These are phyloP conservation scores for Akebia trifoliata DNA, from an alignment of 164 flowering plant species.

Conservation along the genomic window DNA sequence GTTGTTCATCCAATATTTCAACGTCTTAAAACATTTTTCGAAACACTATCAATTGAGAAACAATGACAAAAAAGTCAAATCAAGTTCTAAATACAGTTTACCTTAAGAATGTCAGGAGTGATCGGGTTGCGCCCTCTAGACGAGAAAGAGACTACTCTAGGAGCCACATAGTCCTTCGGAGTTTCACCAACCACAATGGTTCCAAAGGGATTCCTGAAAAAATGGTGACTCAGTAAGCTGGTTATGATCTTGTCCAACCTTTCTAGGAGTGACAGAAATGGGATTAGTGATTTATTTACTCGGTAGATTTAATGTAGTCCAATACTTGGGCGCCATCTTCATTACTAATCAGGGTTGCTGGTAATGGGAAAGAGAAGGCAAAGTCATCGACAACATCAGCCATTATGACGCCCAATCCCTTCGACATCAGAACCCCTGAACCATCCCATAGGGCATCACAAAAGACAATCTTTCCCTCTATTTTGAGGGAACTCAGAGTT, in stretches of 20 bases:
- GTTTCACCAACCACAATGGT: constrained; percentile 18
- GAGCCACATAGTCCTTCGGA: constrained; percentile 12
- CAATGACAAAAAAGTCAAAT: neutral
- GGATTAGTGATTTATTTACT: constrained; percentile 7
- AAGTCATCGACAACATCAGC: neutral
- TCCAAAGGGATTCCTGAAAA: constrained; percentile 15
- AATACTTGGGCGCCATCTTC: constrained; percentile 9
- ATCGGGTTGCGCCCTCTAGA: constrained; percentile 19
- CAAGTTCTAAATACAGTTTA: neutral
- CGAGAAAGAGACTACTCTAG: constrained; percentile 16
- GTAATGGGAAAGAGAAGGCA: constrained; percentile 14
- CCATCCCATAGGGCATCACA: constrained; percentile 22
- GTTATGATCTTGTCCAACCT: neutral
- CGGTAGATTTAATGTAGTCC: constrained; percentile 12
- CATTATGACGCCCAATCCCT: constrained; percentile 21
- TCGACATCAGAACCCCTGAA: constrained; percentile 8
- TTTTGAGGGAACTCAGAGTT: constrained; percentile 9
- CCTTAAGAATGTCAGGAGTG: constrained; percentile 20
- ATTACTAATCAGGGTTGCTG: constrained; percentile 3
- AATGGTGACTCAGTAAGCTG: neutral
- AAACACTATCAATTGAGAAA: neutral
- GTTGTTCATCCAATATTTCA: neutral
- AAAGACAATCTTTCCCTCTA: constrained; percentile 24
- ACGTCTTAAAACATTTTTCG: neutral
- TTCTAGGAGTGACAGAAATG: neutral